Evolutionary conservation across 2,329 filamentous ascomycete genomes (phyloP), one percentile per base, ranked within the genome.

Genomic region (Blastomyces gilchristii): DNA sequence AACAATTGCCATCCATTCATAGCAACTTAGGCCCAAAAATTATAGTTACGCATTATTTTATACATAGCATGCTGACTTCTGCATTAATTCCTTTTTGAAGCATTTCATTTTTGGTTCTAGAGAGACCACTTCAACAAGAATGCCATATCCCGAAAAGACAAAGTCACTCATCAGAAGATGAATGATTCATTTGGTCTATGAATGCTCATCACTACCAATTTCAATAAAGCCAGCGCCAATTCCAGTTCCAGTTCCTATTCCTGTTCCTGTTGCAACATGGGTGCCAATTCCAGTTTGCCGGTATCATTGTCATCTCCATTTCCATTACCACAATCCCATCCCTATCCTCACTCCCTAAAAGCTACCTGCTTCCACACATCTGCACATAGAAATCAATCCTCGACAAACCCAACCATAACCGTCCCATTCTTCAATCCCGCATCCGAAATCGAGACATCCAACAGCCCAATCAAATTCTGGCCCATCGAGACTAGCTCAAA

Each of bases 401-500:
- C 87, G 63, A 89, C 76, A 71, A 91, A 95, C 75, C 97, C 94
- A 68, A 99, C 87, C 90, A 97, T 97, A 8, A 99, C 88, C 0
- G 91, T 96, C 3, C 89, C 91, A 71, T 95, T 93, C 80, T 94
- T 96, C 69, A 99, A 76, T 0, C 92, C 91, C 0, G 88, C 90
- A 71, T 91, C 87, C 68, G 85, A 85, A 65, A 99, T 89, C 0
- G 86, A 90, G 67, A 82, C 78, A 58, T 91, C 87, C 58, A 97
- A 79, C 62, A 81, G 78, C 22, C 88, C 86, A 52, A 97, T 88
- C 64, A 99, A 77, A 70, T 99, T 94, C 72, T 87, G 88, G 58
- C 91, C 90, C 85, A 96, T 88, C 66, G 85, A 85, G 74, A 94
- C 91, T 67, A 99, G 82, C 74, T 97, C 93, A 76, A 99, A 99